Conservation (phyloP, 805 yeast genomes). For the Candida broadrunensis region DNA sequence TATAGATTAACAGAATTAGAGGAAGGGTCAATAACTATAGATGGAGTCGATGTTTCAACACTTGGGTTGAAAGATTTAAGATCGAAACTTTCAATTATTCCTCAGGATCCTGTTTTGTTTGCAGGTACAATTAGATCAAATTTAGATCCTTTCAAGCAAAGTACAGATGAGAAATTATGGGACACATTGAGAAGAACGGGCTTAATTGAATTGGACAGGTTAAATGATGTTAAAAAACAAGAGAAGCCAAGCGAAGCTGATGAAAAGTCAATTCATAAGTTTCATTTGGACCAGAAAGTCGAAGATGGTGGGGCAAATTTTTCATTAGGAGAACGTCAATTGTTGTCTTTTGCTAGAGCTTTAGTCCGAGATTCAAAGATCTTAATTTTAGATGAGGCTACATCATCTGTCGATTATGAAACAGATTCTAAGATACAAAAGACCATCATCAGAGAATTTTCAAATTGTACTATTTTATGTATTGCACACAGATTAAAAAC, state of each 20-base stretch:
- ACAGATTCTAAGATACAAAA: conserved; percentile 35
- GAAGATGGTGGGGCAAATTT: conserved; percentile 35
- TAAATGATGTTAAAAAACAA: conserved; percentile 15
- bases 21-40: conserved; percentile 48
- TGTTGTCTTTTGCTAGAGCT: conserved; percentile 36
- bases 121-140: conserved; percentile 53
- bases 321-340: conserved; percentile 37
- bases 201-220: conserved; percentile 32
- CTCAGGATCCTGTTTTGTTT: conserved; percentile 66
- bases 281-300: conserved; percentile 34
- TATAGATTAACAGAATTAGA: conserved; percentile 51
- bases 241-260: conserved; percentile 7
- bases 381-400: conserved; percentile 38
- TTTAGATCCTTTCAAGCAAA: conserved; percentile 55
- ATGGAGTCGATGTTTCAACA: conserved; percentile 47
- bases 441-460: conserved; percentile 29
- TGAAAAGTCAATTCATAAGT: conserved; percentile 21
- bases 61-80: conserved; percentile 50
- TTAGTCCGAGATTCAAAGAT: conserved; percentile 34
- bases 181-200: conserved; percentile 52
- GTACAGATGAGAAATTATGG: conserved; percentile 50
- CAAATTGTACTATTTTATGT: conserved; percentile 32
- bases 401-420: conserved; percentile 37
- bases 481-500: conserved; percentile 40
- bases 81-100: conserved; percentile 56